Evolutionary conservation across 2,329 filamentous ascomycete genomes (phyloP), one percentile per base, ranked within the genome.

Genomic region (Clarireedia homoeocarpa): DNA sequence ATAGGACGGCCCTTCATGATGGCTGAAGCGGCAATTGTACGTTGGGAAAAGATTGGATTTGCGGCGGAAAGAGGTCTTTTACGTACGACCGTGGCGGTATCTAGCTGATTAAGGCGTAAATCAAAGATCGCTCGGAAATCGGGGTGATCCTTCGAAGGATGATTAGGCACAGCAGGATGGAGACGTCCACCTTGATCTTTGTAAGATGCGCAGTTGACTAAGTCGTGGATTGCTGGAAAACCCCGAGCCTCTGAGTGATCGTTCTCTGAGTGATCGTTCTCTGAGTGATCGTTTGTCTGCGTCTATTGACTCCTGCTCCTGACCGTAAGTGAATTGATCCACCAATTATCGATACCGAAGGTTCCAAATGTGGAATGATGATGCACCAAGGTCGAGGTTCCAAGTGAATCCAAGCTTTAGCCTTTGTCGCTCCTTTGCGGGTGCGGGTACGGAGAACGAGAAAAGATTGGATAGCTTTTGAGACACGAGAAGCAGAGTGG

Each of bases 1-100:
- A 89, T 76, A 46, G 84, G 79, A 48, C 80, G 81, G 65, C 85
- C 83, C 72, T 86, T 88, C 88, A 91, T 70, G 64, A 44, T 40
- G 24, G 34, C 26, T 47, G 51, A 42, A 48, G 42, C 46, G 23
- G 59, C 38, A 42, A 55, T 27, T 40, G 34, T 50, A 49, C 30
- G 46, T 53, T 7, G 42, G 34, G 34, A 47, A 56, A 45, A 52
- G 39, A n/a, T 40, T 30, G 36, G 48, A 10, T 50, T n/a, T 50
- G 38, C 24, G 45, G 36, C 45, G 52, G 30, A 44, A 14, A 23
- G 48, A 30, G 44, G 46, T 48, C 27, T 38, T 38, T 53, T 44
- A 24, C 15, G 20, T 40, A 27, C 17, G 48, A 5, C 30, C 48
- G 53, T 51, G 53, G 48, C 40, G 40, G 53, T 51, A 39, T 27